Evolutionary conservation across 805 yeast species (phyloP).

Genomic region (Saccharomyces mikatae): DNA sequence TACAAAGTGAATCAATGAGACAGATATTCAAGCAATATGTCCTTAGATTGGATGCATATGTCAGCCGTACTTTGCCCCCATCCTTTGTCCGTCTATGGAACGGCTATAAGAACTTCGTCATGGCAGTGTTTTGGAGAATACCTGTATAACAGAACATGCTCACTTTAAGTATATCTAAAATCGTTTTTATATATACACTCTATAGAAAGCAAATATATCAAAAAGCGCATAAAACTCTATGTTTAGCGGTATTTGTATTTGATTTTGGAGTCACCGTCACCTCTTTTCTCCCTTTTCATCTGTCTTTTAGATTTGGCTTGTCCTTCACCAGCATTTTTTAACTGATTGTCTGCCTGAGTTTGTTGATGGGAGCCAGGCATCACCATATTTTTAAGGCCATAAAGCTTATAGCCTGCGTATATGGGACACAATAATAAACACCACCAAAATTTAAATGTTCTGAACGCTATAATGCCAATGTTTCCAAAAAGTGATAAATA

Average conservation of each 20-base stretch:
- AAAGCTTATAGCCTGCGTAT: slow-evolving; percentile 39
- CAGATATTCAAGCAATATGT: slow-evolving; percentile 41
- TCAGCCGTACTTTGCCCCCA: slow-evolving; percentile 37
- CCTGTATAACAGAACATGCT: slow-evolving; percentile 8
- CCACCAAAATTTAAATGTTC: slow-evolving; percentile 43
- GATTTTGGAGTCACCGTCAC: slow-evolving; percentile 29
- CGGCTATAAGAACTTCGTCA: slow-evolving; percentile 14
- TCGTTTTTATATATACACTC: not conserved
- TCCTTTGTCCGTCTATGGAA: slow-evolving; percentile 17
- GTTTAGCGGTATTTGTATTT: slow-evolving; percentile 26
- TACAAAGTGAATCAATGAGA: slow-evolving; percentile 49
- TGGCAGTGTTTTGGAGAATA: slow-evolving; percentile 11
- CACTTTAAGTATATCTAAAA: not conserved
- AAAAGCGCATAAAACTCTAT: not conserved
- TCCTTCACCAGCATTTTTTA: not conserved
- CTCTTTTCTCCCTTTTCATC: slow-evolving; percentile 34
- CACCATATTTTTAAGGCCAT: slow-evolving; percentile 23
- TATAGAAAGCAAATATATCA: not conserved
- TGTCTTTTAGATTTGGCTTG: slow-evolving; percentile 35
- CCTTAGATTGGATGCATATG: slow-evolving; percentile 31
- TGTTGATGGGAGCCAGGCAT: slow-evolving; percentile 7
- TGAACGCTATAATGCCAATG: slow-evolving; percentile 36
- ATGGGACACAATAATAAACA: slow-evolving; percentile 28
- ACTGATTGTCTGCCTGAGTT: not conserved
- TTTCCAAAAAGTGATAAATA: slow-evolving; percentile 46